Evolutionary conservation across 305 asterid genomes (phyloP), one percentile per base, ranked within the genome.

Genomic region (Ruellia speciosa): DNA sequence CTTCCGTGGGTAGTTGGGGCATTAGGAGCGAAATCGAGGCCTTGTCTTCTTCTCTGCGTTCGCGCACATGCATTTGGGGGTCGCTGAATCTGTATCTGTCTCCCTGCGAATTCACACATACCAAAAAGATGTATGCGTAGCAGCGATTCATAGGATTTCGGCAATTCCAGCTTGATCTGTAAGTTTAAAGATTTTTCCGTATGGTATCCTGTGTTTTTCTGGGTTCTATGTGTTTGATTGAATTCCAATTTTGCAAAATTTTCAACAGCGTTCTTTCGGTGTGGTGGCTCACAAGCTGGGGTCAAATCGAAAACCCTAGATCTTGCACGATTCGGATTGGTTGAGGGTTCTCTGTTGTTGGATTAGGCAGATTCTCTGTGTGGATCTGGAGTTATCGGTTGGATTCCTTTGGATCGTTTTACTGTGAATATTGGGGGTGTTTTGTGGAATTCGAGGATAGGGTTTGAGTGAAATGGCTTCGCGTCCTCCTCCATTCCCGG

Each of bases 401-500:
- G 62, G 73, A 51, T 75, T 69, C n/a, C 4, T 8, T 66, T 46
- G 62, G 8, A 37, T 7, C 6, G 41, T 37, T 37, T 45, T 63
- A 8, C 61, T 53, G 67, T 63, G 63, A 54, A 55, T 52, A 60
- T 67, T 64, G 39, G 49, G 69, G 73, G 37, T 54, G 56, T 58
- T 63, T 59, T 57, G 70, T 49, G 31, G 52, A 72, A 59, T 74
- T 55, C 47, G 48, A 63, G 63, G 61, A 58, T 60, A 74, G 80
- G 78, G 72, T 74, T 76, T 68, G 74, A 56, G 70, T 75, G 63
- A 66, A 62, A 89, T 89, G 97, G 95, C 97, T 69, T 81, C 87
- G 48, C 79, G 78, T 86, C 95, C 95, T 85, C 86, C 84, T 89
- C 97, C 93, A 76, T 86, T 84, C 57, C 50, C 59, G 79, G 80